Evolutionary conservation across 129 eudicot genomes (phyloP).

Genomic region (Deinandra increscens): DNA sequence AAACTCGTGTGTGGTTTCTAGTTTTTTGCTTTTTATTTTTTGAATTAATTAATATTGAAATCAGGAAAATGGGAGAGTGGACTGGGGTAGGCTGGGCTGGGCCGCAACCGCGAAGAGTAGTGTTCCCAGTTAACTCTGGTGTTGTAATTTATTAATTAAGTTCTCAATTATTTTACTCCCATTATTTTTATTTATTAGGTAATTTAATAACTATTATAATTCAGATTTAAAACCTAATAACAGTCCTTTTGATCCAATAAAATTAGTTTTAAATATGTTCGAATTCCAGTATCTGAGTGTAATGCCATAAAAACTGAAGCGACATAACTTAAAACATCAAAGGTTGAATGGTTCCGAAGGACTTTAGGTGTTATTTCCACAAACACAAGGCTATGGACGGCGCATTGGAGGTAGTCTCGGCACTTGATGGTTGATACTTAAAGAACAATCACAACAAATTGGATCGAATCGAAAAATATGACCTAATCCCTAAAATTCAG

Average conservation of each 20-base stretch:
- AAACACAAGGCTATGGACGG: too few relatives aligned
- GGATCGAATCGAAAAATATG: too few relatives aligned
- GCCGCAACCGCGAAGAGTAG: conserved; percentile 22
- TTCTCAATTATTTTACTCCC: background rate
- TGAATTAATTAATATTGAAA: background rate
- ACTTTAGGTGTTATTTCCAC: too few relatives aligned
- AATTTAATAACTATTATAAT: background rate
- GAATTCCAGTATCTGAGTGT: too few relatives aligned
- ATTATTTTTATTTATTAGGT: background rate
- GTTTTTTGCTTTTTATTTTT: background rate
- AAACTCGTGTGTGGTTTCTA: conserved; percentile 15
- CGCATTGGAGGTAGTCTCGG: too few relatives aligned
- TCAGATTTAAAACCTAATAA: background rate
- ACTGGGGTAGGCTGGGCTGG: conserved; percentile 33
- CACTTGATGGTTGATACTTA: too few relatives aligned
- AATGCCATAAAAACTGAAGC: too few relatives aligned
- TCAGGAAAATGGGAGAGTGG: conserved; percentile 15
- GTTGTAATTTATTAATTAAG: background rate
- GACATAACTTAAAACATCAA: too few relatives aligned
- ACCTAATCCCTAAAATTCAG: too few relatives aligned
- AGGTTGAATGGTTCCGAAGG: too few relatives aligned
- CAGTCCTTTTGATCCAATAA: background rate
- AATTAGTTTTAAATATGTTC: too few relatives aligned
- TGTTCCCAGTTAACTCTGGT: conserved; percentile 15
- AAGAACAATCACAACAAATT: too few relatives aligned